Evolutionary conservation across 768 basidiomycete species (phyloP).

Genomic region (Suillus decipiens): DNA sequence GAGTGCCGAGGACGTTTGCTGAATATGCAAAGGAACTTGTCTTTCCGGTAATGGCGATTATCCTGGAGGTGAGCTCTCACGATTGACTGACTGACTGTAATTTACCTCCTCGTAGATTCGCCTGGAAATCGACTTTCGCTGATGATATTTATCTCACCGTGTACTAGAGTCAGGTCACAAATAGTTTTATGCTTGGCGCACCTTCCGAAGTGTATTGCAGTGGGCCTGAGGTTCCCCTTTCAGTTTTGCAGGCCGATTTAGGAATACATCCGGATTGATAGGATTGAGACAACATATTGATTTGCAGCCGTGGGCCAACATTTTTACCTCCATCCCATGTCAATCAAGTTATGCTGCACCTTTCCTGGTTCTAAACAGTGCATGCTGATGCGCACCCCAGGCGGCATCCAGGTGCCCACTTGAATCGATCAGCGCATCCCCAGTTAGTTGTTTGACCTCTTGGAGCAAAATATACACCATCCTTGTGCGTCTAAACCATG

Average conservation of each 20-base stretch:
- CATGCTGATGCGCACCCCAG: not conserved
- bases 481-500: not conserved
- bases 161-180: not conserved
- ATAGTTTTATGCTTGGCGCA: not conserved
- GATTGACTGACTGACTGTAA: not conserved
- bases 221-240: not conserved
- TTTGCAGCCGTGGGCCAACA: not conserved
- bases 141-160: not conserved
- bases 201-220: not conserved
- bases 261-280: not conserved
- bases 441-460: not conserved
- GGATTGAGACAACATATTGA: not conserved
- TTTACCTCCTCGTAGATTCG: not conserved
- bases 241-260: not conserved
- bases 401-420: not conserved
- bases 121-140: constrained; percentile 9
- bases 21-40: constrained; percentile 32
- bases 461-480: not conserved
- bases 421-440: not conserved
- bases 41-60: constrained; percentile 28
- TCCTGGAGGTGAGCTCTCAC: constrained; percentile 25
- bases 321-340: not conserved
- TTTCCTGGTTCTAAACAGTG: not conserved
- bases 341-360: too few relatives aligned
- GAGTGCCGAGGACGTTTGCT: constrained; percentile 31